phyloP scores from a whole-genome alignment of 495 filamentous ascomycete genomes.

The Astrocystis sublimbata region DNA sequence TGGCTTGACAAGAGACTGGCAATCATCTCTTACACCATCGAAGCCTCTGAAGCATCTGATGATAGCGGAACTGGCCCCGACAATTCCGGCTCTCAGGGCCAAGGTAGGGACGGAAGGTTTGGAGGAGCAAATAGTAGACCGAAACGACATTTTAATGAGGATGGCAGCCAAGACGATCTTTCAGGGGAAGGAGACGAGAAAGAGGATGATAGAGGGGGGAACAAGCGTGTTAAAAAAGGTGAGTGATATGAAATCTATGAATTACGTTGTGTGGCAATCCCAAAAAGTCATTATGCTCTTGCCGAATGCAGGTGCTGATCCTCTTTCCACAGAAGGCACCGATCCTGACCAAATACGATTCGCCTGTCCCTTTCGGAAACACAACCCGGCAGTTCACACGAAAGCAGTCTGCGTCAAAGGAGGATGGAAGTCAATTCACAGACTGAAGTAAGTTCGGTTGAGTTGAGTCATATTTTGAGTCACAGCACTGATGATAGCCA shows the following conservation, averaged over 20 bases:
- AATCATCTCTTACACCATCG: conserved; percentile 33
- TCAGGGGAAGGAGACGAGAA: conserved; percentile 29
- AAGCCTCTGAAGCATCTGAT: conserved; percentile 30
- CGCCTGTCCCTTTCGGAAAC: conserved; percentile 47
- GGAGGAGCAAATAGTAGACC: conserved; percentile 22
- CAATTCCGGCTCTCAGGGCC: conserved; percentile 20
- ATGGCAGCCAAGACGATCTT: conserved; percentile 26
- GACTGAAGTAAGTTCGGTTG: conserved; percentile 41
- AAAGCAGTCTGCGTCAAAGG: conserved; percentile 43
- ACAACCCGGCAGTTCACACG: conserved; percentile 38
- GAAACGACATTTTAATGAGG: conserved; percentile 27
- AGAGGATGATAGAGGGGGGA: conserved; percentile 27
- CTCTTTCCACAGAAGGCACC: conserved; percentile 3
- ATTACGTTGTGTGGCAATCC: background rate
- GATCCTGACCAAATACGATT: conserved; percentile 28
- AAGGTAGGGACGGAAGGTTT: conserved; percentile 19
- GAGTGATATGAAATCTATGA: background rate
- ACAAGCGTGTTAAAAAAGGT: conserved; percentile 31
- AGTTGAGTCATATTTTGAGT: background rate
- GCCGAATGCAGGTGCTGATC: background rate
- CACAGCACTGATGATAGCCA: background rate
- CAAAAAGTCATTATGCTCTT: background rate
- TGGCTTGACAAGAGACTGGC: conserved; percentile 34
- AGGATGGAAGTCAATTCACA: conserved; percentile 45
- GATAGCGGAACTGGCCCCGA: conserved; percentile 17